Evolutionary conservation across 208 protist species (phyloP), one percentile per base, ranked within the genome.

Genomic region (Tritrichomonas foetus): DNA sequence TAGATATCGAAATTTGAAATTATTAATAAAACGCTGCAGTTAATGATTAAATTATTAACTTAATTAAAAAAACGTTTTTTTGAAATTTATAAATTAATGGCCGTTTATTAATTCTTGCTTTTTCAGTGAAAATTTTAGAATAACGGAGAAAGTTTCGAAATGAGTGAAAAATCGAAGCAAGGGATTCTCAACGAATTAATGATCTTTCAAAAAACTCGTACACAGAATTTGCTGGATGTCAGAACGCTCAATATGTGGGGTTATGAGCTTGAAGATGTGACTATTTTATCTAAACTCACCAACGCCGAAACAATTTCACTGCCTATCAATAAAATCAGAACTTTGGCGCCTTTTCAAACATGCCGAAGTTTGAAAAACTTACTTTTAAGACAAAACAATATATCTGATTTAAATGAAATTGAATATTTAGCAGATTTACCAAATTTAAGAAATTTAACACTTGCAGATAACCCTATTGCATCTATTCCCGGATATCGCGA

Each of bases 381-480:
- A 33, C 36, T 25, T 33, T n/a, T 84, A 3, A 49, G 74, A 84
- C 36, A 84, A 53, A 84, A 84, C 30, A 36, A 33, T 25, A 84
- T 84, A 33, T 84, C 74, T n/a, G 74, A 84, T 84, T n/a, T 84
- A 3, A 25, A 33, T 33, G 74, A 84, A 84, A 49, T 84, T 53
- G 3, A 53, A 3, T 84, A 84, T 53, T 53, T 84, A 53, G 36
- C 41, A 33, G 5, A 53, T 8, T n/a, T 84, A 25, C 74, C 74
- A 13, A 53, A 53, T n/a, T 25, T 84, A 30, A 22, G 25, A 30
- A 44, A 33, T 9, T n/a, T 84, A 33, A 53, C 14, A 13, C 74
- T 84, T 49, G 1, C n/a, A 11, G 74, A 84, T 53, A 84, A 84
- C n/a, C 74, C 74, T 1, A 44, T 84, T n/a, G 33, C 74, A 33